Conservation (phyloP, 2,329 filamentous ascomycete species). For the Gnomoniopsis smithogilvyi region DNA sequence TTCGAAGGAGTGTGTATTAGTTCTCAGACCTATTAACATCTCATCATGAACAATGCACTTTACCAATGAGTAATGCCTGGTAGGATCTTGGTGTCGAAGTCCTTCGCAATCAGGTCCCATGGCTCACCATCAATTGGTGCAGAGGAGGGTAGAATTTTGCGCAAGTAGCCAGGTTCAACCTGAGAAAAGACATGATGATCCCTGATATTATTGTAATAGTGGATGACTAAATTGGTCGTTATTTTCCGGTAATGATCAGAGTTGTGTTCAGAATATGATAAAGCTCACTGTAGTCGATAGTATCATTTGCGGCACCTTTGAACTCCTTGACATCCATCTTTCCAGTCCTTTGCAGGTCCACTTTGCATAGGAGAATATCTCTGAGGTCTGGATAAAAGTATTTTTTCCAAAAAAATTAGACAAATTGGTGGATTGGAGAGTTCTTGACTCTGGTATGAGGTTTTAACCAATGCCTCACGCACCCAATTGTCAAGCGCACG, state of each 20-base stretch:
- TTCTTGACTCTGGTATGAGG: too few species aligned
- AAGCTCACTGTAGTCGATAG: slow-evolving; percentile 74
- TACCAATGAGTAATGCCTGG: slow-evolving; percentile 87
- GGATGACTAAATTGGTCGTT: slow-evolving; percentile 65
- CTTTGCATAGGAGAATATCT: neutral
- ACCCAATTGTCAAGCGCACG: neutral
- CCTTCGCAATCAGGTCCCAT: slow-evolving; percentile 77
- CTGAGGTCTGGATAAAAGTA: neutral
- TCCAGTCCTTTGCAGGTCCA: too few species aligned
- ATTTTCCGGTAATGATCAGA: slow-evolving; percentile 9
- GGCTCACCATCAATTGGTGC: slow-evolving; percentile 65
- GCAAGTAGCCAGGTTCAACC: slow-evolving; percentile 81
- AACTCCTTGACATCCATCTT: slow-evolving; percentile 79
- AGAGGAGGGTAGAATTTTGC: slow-evolving; percentile 67
- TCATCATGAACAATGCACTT: too few species aligned
- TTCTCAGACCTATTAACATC: too few species aligned
- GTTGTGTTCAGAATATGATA: slow-evolving; percentile 9
- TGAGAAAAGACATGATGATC: slow-evolving; percentile 70
- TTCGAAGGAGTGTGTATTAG: slow-evolving; percentile 33
- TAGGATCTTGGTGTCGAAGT: slow-evolving; percentile 82
- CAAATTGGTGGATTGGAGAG: too few species aligned
- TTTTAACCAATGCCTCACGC: too few species aligned
- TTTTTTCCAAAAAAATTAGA: too few species aligned
- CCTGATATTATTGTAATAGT: slow-evolving; percentile 76
- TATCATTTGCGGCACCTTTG: slow-evolving; percentile 68